Conservation (phyloP, 805 yeast genomes). For the Wickerhamiella shivajii region DNA sequence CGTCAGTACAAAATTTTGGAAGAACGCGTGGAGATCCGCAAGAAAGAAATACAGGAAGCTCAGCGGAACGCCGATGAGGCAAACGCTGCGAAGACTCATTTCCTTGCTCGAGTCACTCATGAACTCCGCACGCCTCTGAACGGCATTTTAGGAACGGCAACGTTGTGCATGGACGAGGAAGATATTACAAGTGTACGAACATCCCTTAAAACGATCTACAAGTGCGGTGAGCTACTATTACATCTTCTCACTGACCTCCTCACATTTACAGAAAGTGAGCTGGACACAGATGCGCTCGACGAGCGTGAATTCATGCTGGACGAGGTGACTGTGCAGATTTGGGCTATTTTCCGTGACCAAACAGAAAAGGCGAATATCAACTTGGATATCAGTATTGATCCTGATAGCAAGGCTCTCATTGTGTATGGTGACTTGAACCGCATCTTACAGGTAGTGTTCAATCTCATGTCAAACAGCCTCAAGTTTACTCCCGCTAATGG, state of each 20-base stretch:
- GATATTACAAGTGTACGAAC: slow-evolving; percentile 44
- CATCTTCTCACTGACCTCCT: slow-evolving; percentile 83
- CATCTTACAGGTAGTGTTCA: slow-evolving; percentile 84
- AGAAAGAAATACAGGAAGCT: slow-evolving; percentile 75
- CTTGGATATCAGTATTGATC: slow-evolving; percentile 36
- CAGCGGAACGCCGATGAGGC: slow-evolving; percentile 67
- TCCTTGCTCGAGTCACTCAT: slow-evolving; percentile 83
- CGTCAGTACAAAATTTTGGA: slow-evolving; percentile 75
- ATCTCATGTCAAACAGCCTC: slow-evolving; percentile 75
- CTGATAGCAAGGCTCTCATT: slow-evolving; percentile 33
- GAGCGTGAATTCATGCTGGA: slow-evolving; percentile 62
- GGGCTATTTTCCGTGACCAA: slow-evolving; percentile 68
- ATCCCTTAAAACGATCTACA: slow-evolving; percentile 65
- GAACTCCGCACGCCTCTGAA: slow-evolving; percentile 91
- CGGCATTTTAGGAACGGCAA: slow-evolving; percentile 92
- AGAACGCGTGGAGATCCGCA: slow-evolving; percentile 73
- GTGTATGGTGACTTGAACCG: slow-evolving; percentile 81
- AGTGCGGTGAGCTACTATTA: slow-evolving; percentile 79
- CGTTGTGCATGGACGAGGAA: slow-evolving; percentile 78
- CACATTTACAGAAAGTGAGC: slow-evolving; percentile 83
- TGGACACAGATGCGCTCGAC: slow-evolving; percentile 71
- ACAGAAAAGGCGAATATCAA: slow-evolving; percentile 42
- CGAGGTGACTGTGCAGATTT: slow-evolving; percentile 74
- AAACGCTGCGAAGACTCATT: slow-evolving; percentile 89
- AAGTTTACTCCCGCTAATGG: slow-evolving; percentile 91